A percentile compares a stretch with the other conserved stretches of the same genome.
phyloP scores from a whole-genome alignment of 2,329 filamentous ascomycete genomes.

The Gaeumannomyces sp. region DNA sequence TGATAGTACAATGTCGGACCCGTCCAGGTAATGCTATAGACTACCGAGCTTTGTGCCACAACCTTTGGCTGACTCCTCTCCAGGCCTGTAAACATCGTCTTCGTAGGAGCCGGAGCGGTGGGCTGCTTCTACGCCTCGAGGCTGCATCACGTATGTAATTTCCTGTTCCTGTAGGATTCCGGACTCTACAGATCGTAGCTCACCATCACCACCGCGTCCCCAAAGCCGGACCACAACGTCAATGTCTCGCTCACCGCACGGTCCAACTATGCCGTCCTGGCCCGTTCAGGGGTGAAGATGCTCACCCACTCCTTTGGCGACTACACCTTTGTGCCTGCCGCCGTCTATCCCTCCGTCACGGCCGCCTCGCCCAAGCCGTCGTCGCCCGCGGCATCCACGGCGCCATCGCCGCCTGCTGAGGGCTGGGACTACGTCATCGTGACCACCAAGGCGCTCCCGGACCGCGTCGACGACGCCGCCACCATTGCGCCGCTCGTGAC shows the following conservation, averaged over 20 bases:
- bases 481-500: constrained; percentile 56
- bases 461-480: constrained; percentile 53
- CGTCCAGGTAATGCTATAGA: not conserved
- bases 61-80: not conserved
- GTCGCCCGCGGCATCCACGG: constrained; percentile 16
- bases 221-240: constrained; percentile 42
- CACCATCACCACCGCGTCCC: constrained; percentile 8
- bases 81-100: constrained; percentile 52
- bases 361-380: constrained; percentile 36
- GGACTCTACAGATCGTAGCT: not conserved
- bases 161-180: not conserved
- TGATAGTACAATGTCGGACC: not conserved
- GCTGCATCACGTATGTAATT: constrained; percentile 48
- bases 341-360: constrained; percentile 55
- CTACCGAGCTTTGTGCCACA: not conserved
- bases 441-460: constrained; percentile 64
- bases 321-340: constrained; percentile 56
- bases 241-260: constrained; percentile 65
- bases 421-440: constrained; percentile 58
- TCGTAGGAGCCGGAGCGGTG: constrained; percentile 65
- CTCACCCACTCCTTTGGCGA: constrained; percentile 61
- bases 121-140: constrained; percentile 68
- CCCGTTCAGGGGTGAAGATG: constrained; percentile 54
- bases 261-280: constrained; percentile 64
- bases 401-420: constrained; percentile 10